Evolutionary conservation across 2,329 filamentous ascomycete species (phyloP), one percentile per base, ranked within the genome.

Genomic region (Beauveria rudraprayagi): DNA sequence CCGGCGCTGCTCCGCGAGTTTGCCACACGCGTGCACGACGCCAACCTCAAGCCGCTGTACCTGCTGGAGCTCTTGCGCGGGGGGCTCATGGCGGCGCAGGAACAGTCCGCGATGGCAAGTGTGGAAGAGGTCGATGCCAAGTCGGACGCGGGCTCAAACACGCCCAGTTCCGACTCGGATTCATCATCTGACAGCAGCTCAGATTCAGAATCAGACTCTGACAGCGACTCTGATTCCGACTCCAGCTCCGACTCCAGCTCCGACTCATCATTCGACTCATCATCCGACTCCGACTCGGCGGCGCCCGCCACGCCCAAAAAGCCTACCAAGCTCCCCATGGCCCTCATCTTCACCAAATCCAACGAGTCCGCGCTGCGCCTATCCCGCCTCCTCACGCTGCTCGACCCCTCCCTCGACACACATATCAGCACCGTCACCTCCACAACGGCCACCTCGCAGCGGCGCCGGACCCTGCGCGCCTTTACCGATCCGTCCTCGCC

Each of bases 291-390:
- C 0, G 69, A 28, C 61, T 69, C 69, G 3, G 73, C 56, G 0
- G 3, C 24, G 40, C 53, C 11, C 10, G 9, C 48, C 16, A 66
- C 51, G 7, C 43, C 30, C 14, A 59, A 53, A 40, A 65, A 19
- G 40, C 57, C 57, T 19, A 28, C 64, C 66, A 63, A 44, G 24
- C 63, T 71, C 19, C 75, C 78, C 34, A 77, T 76, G 3, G 84
- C 88, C 11, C 80, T 97, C 41, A 86, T 97, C 65, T 97, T 97
- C 72, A 92, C 92, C 52, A 91, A 91, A 67, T 95, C 90, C 61
- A 96, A 93, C 70, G 92, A 96, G 72, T 85, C 88, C 19, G 91
- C 93, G 1, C 82, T 90, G n/a, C 89, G 94, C 62, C 82, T 97
- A n/a, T 86, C 89, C 1, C 88, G 91, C 22, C 84, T 97, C 0